Base-by-base conservation (phyloP, 225 moss, liverwort and hornwort species). In the Polytrichum formosum region DNA sequence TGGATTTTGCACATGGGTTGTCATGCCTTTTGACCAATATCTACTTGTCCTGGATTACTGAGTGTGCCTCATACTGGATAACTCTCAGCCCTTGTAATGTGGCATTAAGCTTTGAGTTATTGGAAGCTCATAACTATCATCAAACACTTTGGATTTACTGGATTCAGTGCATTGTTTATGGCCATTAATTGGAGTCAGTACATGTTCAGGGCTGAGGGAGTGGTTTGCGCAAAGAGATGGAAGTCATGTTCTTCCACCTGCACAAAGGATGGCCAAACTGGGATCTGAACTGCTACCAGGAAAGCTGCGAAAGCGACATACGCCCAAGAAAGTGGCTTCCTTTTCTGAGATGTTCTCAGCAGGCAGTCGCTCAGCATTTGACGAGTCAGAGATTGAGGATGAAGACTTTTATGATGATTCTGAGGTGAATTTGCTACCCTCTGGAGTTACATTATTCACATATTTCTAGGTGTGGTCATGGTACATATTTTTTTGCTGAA, bases 381-480 rank as follows among this genome's bases (percentile, higher is more conserved):
- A 94, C 19, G 90, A 91, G 63, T 88, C 91, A 54, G 93, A 91
- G 56, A 85, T 85, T 62, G 93, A 94, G 46, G 91, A 84, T 37
- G 81, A 74, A 29, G 87, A 90, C 31, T 74, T 74, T 74, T 82
- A 79, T 55, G 65, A 75, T 73, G 78, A 82, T 54, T 76, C 82
- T 70, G 88, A 84, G 70, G 88, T 90, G 63, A 72, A 19, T 31
- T 73, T 54, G 5, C 17, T 21, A 19, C 54, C 30, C 54, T 61
- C 16, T 13, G 46, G 46, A 13, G 13, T 46, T 46, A 13, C 4
- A 46, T 46, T 46, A 46, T 46, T 46, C 13, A 46, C 16, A 46
- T 46, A 46, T 46, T 46, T 46, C 13, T 46, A 13, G 13, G 16
- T 46, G 46, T 16, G 35, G 9, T 35, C 35, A 8, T 35, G 35